Conservation (phyloP, 1,284 basidiomycete species). For the Salmacisia buchloeana region DNA sequence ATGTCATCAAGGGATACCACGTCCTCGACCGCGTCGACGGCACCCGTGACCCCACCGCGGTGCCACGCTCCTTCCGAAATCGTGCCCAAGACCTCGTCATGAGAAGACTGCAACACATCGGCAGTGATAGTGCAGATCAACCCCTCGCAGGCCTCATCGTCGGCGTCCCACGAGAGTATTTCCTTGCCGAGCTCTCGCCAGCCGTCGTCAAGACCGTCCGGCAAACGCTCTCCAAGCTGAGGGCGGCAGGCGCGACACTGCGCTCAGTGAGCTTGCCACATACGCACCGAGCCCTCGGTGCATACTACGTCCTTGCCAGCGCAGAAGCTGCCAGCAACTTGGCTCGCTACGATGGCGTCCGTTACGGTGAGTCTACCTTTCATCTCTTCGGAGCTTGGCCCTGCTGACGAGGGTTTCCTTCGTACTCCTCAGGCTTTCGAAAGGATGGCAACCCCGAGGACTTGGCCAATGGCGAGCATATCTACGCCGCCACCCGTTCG, state of each 20-base stretch:
- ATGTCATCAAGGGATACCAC: conserved; percentile 14
- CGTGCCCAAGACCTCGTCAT: not conserved
- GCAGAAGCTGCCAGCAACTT: conserved; percentile 93
- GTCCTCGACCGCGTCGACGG: conserved; percentile 54
- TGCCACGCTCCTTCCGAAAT: conserved; percentile 24
- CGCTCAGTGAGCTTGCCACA: conserved; percentile 71
- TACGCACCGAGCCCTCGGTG: conserved; percentile 73
- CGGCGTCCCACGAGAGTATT: conserved; percentile 73
- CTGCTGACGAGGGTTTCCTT: conserved; percentile 55
- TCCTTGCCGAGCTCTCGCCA: conserved; percentile 65
- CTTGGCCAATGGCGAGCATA: conserved; percentile 11
- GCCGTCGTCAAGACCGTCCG: conserved; percentile 58
- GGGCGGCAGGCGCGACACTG: conserved; percentile 63
- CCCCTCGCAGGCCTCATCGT: conserved; percentile 57
- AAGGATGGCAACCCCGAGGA: conserved; percentile 51
- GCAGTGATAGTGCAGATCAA: not conserved
- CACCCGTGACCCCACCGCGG: conserved; percentile 77
- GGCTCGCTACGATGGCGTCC: conserved; percentile 79
- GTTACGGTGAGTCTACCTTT: conserved; percentile 54
- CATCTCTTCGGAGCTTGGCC: conserved; percentile 53
- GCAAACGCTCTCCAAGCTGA: conserved; percentile 57
- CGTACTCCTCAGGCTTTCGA: conserved; percentile 57
- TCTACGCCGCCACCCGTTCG: conserved; percentile 53
- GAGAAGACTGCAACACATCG: not conserved
- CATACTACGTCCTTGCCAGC: conserved; percentile 89